A percentile compares a stretch with the other conserved stretches of the same genome.
Evolutionary conservation across 495 filamentous ascomycete species (phyloP).

Genomic region (Tetracladium setigerum): DNA sequence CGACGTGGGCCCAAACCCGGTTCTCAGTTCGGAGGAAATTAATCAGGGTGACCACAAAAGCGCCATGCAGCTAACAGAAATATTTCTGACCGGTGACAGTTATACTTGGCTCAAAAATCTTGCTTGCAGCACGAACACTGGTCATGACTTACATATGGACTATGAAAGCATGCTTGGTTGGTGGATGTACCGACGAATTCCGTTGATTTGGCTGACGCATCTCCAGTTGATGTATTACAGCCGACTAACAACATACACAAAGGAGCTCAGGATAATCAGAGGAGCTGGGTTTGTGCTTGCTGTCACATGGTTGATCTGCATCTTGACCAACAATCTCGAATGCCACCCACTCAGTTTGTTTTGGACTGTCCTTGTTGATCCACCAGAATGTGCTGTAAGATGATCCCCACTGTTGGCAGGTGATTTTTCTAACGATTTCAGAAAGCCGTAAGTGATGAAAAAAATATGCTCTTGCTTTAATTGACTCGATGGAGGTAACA

Average conservation of each 20-base stretch:
- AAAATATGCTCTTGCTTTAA: not conserved
- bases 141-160: conserved; percentile 11
- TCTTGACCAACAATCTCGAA: conserved; percentile 2
- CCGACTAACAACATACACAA: conserved; percentile 1
- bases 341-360: conserved; percentile 1
- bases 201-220: not conserved
- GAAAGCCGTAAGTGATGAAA: conserved; percentile 1
- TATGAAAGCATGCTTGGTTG: conserved; percentile 14
- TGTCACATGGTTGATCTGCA: conserved; percentile 4
- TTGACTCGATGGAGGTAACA: not conserved
- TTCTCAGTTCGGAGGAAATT: not conserved
- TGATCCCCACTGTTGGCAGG: not conserved
- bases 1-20: not conserved
- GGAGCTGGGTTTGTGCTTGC: not conserved
- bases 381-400: conserved; percentile 7
- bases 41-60: not conserved
- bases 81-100: not conserved
- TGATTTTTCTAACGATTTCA: conserved; percentile 1
- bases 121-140: conserved; percentile 2
- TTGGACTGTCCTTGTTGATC: conserved; percentile 3
- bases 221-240: conserved; percentile 10
- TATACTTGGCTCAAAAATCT: not conserved
- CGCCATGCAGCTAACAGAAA: not conserved
- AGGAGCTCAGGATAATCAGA: conserved; percentile 1
- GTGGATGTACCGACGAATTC: too few relatives aligned